phyloP scores from a whole-genome alignment of 257 asterid genomes.

The Forsythia suspensa region DNA sequence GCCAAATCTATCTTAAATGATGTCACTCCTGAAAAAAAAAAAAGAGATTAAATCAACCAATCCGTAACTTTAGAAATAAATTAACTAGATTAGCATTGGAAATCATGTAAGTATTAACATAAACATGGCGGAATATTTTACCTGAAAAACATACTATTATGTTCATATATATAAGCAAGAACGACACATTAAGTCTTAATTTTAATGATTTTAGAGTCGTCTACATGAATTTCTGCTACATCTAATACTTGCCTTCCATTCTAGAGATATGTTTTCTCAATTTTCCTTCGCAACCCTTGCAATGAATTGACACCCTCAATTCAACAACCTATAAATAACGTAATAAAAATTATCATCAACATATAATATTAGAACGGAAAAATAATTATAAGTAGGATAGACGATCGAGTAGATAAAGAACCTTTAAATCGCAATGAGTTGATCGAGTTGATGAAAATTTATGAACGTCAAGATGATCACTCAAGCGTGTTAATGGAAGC shows the following conservation, averaged over 20 bases:
- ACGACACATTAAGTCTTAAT: no score
- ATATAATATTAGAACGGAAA: background rate
- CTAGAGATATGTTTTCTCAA: constrained; percentile 77
- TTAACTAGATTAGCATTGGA: background rate
- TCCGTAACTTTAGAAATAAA: background rate
- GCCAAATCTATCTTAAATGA: constrained; percentile 75
- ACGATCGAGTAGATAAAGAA: background rate
- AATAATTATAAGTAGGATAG: background rate
- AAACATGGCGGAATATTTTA: background rate
- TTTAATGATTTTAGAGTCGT: no score
- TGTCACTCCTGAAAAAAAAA: constrained; percentile 58
- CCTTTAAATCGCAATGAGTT: constrained; percentile 33
- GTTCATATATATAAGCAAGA: background rate
- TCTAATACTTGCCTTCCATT: constrained; percentile 72
- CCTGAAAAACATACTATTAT: background rate
- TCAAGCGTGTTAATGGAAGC: constrained; percentile 17
- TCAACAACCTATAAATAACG: constrained; percentile 60
- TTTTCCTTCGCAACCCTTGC: constrained; percentile 96
- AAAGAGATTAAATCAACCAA: background rate
- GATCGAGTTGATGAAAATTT: constrained; percentile 32
- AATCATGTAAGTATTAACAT: background rate
- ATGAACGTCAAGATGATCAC: constrained; percentile 34
- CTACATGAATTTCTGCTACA: no score
- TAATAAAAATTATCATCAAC: background rate
- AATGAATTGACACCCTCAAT: constrained; percentile 87